Conservation (phyloP, 2,329 filamentous ascomycete species). For the Colletotrichum higginsianum region DNA sequence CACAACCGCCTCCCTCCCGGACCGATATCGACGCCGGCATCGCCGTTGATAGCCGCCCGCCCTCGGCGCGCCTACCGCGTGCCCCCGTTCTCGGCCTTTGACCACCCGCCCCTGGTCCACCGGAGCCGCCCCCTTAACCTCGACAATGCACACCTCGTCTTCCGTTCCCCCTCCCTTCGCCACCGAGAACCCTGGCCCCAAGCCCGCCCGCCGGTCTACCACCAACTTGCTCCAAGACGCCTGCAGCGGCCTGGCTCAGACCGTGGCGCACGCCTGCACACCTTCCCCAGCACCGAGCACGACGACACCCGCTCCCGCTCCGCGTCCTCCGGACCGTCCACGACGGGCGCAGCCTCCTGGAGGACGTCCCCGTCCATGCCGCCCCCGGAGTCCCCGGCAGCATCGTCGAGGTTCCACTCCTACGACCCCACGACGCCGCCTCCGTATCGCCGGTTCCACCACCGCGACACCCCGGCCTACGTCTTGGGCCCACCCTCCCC, state of each 20-base stretch:
- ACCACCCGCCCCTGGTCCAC: too few species aligned
- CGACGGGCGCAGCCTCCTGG: background rate
- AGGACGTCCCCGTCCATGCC: background rate
- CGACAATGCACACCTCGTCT: background rate
- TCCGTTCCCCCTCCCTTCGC: background rate
- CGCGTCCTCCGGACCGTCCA: background rate
- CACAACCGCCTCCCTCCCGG: background rate
- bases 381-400: background rate
- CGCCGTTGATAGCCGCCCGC: background rate
- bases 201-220: too few species aligned
- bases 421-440: background rate
- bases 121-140: too few species aligned
- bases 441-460: background rate
- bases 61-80: background rate
- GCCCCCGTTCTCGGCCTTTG: background rate
- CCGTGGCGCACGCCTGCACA: too few species aligned
- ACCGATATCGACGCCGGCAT: background rate
- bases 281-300: background rate
- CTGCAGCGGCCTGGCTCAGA: background rate
- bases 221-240: background rate
- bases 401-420: background rate
- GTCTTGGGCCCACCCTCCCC: background rate
- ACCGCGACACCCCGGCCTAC: background rate
- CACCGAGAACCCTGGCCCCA: background rate
- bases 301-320: background rate